Evolutionary conservation across 768 basidiomycete species (phyloP), one percentile per base, ranked within the genome.

Genomic region (Rhizopogon roseolus): DNA sequence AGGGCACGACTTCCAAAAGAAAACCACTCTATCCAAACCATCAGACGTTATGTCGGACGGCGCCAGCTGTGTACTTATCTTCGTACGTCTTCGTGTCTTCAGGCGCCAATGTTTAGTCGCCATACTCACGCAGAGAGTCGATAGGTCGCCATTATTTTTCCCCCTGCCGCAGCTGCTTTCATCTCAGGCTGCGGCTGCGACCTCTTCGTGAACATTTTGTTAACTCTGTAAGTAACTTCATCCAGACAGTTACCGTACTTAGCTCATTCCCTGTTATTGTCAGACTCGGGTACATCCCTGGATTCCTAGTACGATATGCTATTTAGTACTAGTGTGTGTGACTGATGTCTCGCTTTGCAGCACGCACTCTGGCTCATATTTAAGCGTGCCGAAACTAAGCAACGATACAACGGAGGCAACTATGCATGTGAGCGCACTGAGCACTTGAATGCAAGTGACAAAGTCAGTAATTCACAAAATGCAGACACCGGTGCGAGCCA

Each of bases 281-380:
- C 46, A 88, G 90, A 36, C 73, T 92, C 52, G 91, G 87, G 10
- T 90, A 85, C 64, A 62, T 91, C 25, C 88, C 90, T 1, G 88
- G 82, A 8, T 74, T 74, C 55, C 56, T 82, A 42, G 79, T 79
- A 28, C 58, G 76, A 40, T 22, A 27, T 19, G 25, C 8, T 54
- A 25, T 11, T 22, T 14, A 2, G 22, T 41, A 29, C 0, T 6
- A n/a, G 22, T 10, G 19, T 6, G 22, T 4, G 16, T 6, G 7
- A 25, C 38, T 39, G 36, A 32, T 54, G 13, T 29, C 46, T 22
- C 1, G 22, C 29, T 29, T 5, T 46, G 6, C 36, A 81, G 81
- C 91, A 93, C 62, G 90, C 90, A 1, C 86, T 91, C 70, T 93
- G 88, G 88, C 76, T 95, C 52, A 85, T 93, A 43, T 85, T 91